Percentiles rank a stretch among this genome's conserved stretches.
These are phyloP conservation scores for Fusarium piperis DNA, from an alignment of 2,329 filamentous ascomycete genomes.

Conservation along the genomic window DNA sequence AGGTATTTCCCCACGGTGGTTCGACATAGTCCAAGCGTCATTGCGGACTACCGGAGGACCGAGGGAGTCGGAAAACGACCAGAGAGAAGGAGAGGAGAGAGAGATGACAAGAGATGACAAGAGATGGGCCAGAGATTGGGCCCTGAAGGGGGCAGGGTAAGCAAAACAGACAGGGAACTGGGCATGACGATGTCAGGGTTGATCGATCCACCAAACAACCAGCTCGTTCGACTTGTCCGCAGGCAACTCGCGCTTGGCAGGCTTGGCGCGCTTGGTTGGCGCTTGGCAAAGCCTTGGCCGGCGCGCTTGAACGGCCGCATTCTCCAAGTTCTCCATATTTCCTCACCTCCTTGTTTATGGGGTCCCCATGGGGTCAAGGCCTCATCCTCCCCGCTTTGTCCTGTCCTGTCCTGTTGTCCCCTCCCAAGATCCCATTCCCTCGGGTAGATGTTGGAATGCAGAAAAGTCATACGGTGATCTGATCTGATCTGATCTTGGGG, in stretches of 20 bases:
- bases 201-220: slow-evolving; percentile 6
- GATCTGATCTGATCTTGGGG: slow-evolving; percentile 19
- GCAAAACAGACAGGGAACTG: background rate
- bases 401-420: background rate
- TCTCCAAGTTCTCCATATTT: slow-evolving; percentile 20
- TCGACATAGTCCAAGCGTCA: background rate
- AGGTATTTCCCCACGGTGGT: background rate
- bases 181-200: slow-evolving; percentile 8
- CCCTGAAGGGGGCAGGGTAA: background rate
- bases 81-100: background rate
- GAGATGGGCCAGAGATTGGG: background rate
- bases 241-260: slow-evolving; percentile 9
- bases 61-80: background rate
- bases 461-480: slow-evolving; percentile 16
- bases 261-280: slow-evolving; percentile 15
- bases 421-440: background rate
- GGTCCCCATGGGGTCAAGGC: slow-evolving; percentile 21
- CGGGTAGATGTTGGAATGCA: background rate
- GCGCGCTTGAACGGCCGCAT: slow-evolving; percentile 16
- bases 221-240: slow-evolving; percentile 11
- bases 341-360: background rate
- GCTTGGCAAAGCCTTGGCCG: slow-evolving; percentile 21
- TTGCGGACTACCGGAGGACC: slow-evolving; percentile 1
- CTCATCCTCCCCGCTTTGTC: background rate
- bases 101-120: slow-evolving; percentile 2